A percentile compares a stretch with the other conserved stretches of the same genome.
Evolutionary conservation across 2,329 filamentous ascomycete genomes (phyloP).

Genomic region (Cladosporium sp.): DNA sequence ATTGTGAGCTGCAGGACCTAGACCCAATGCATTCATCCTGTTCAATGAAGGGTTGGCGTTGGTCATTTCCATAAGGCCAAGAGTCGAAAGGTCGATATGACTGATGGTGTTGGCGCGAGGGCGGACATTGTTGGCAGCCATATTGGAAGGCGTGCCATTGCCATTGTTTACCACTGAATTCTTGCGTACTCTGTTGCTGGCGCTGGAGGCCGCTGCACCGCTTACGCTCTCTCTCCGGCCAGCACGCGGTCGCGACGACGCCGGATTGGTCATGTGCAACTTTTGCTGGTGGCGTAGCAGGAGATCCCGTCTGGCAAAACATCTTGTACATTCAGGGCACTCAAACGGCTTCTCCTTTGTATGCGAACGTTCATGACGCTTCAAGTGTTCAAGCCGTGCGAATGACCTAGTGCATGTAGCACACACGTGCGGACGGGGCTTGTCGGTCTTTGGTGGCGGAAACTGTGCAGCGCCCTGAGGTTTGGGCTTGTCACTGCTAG

Average conservation of each 20-base stretch:
- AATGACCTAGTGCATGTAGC: constrained; percentile 89
- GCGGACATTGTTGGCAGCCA: constrained; percentile 62
- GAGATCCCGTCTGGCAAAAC: constrained; percentile 90
- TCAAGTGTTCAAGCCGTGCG: constrained; percentile 91
- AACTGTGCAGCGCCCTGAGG: constrained; percentile 43
- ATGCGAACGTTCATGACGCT: constrained; percentile 96
- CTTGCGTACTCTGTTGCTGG: constrained; percentile 78
- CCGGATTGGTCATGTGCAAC: constrained; percentile 87
- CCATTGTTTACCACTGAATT: constrained; percentile 74
- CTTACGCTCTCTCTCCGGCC: constrained; percentile 80
- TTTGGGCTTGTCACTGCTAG: constrained; percentile 21
- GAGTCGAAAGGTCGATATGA: constrained; percentile 76
- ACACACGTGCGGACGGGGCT: constrained; percentile 93
- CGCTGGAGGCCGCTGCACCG: constrained; percentile 64
- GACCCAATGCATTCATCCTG: constrained; percentile 31
- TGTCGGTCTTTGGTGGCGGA: constrained; percentile 91
- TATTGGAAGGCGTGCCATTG: constrained; percentile 44
- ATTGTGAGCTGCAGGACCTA: background rate
- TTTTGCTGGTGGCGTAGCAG: constrained; percentile 97
- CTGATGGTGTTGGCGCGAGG: constrained; percentile 95
- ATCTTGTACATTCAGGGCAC: constrained; percentile 89
- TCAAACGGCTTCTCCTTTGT: constrained; percentile 99
- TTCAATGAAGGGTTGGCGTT: constrained; percentile 27
- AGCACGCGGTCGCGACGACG: constrained; percentile 81
- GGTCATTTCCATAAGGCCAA: constrained; percentile 52